Evolutionary conservation across 192 early-diverging fungal species (phyloP).

Genomic region (Coemansia sp.): DNA sequence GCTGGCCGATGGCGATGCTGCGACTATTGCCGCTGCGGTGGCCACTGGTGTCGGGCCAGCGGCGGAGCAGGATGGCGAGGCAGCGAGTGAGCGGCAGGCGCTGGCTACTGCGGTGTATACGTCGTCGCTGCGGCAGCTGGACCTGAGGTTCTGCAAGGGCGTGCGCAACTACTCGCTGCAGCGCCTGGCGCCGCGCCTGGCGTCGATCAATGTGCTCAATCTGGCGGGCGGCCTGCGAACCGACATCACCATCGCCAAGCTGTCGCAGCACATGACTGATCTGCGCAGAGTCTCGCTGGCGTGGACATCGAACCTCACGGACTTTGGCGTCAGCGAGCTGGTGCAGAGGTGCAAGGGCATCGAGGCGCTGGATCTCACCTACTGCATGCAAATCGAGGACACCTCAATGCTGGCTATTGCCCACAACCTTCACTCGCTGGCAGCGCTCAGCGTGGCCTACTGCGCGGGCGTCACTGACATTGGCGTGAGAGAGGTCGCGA

Average conservation of each 20-base stretch:
- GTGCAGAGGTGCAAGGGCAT: slow-evolving; percentile 53
- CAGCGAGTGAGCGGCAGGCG: neutral
- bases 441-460: slow-evolving; percentile 53
- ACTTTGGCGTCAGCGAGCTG: slow-evolving; percentile 58
- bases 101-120: neutral
- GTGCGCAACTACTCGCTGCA: slow-evolving; percentile 59
- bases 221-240: slow-evolving; percentile 56
- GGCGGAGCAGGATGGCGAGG: neutral
- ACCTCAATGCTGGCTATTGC: slow-evolving; percentile 54
- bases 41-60: neutral
- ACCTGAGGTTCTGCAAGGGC: slow-evolving; percentile 60
- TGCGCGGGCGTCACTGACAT: slow-evolving; percentile 54
- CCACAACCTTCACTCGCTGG: slow-evolving; percentile 25
- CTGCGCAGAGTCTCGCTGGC: slow-evolving; percentile 54
- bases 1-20: slow-evolving; percentile 15
- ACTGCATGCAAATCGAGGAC: slow-evolving; percentile 58
- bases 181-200: slow-evolving; percentile 51
- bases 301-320: slow-evolving; percentile 58
- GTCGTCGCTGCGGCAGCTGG: slow-evolving; percentile 50
- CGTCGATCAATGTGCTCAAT: slow-evolving; percentile 47
- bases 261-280: slow-evolving; percentile 47
- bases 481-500: slow-evolving; percentile 46
- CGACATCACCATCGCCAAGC: slow-evolving; percentile 60
- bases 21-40: slow-evolving; percentile 13
- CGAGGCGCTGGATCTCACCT: slow-evolving; percentile 56